Base-by-base conservation (phyloP, 2,329 filamentous ascomycete genomes). In the Gnomoniopsis sp. region DNA sequence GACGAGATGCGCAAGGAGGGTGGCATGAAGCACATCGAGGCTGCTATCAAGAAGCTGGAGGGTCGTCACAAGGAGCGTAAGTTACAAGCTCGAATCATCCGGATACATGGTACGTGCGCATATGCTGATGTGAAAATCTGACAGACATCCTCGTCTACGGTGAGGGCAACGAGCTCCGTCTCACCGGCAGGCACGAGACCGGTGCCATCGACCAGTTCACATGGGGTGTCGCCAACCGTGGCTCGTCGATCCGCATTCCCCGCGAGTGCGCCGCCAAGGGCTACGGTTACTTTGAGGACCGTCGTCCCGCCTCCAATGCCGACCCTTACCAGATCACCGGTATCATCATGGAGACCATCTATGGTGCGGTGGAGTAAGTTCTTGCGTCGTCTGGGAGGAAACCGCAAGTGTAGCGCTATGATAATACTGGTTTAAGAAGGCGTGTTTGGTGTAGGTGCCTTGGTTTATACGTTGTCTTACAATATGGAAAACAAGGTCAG, bases 181-280 rank as follows among this genome's bases (percentile, higher is more conserved):
- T 98, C 69, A 98, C 93, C 55, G 95, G 95, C 68, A 84, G 85
- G 66, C 91, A 97, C 79, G 95, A 99, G 87, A 99, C 95, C 12
- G 93, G 93, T 49, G 86, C 83, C 68, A 97, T 96, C 71, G 93
- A 99, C 72, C 85, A 89, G 74, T 99, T 99, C 85, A 87, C 86
- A 68, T 98, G 88, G 77, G 93, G 95, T 72, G 88, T 98, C 63
- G 95, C 95, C 75, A 93, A 98, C 88, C 92, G 95, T 77, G 95
- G 93, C 71, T 88, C 90, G 60, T 96, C 90, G 43, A 93, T 98
- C 70, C 91, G 95, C 75, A 95, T 99, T 68, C 93, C 93, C 68
- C 88, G 92, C 69, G 87, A 91, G 69, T 86, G 84, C 68, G 92
- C 89, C 51, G 87, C 89, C 73, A 90, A 96, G 76, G 91, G 91